Conservation (phyloP, 169 alveolate species). For the Cryptosporidium xiaoi region DNA sequence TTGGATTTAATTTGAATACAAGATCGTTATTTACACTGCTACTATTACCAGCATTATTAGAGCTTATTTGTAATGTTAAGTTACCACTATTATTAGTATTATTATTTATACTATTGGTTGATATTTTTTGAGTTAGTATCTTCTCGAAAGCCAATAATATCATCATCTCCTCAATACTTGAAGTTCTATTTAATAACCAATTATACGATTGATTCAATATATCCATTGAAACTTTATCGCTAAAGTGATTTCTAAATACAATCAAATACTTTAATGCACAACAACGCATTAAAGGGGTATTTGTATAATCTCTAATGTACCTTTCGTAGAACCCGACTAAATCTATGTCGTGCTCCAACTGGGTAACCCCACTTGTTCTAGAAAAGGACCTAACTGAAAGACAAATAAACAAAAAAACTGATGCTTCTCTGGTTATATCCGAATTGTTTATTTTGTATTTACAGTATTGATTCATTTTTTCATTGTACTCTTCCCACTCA, state of each 20-base stretch:
- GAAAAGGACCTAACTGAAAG: slow-evolving; percentile 63
- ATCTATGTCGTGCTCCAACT: slow-evolving; percentile 41
- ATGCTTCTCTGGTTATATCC: slow-evolving; percentile 48
- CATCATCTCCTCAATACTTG: slow-evolving; percentile 68
- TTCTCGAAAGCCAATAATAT: slow-evolving; percentile 52
- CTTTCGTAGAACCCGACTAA: slow-evolving; percentile 58
- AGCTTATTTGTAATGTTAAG: background rate
- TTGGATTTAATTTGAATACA: slow-evolving; percentile 11
- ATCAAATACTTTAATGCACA: slow-evolving; percentile 65
- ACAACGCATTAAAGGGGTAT: slow-evolving; percentile 64
- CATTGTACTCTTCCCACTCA: slow-evolving; percentile 59
- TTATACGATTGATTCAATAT: slow-evolving; percentile 45
- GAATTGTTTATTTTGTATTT: slow-evolving; percentile 36
- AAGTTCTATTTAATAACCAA: slow-evolving; percentile 43
- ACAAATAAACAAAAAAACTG: slow-evolving; percentile 65
- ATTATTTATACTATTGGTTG: background rate
- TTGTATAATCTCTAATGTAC: slow-evolving; percentile 27
- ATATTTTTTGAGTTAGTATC: slow-evolving; percentile 28
- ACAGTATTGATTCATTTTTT: slow-evolving; percentile 1
- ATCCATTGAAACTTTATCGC: slow-evolving; percentile 9
- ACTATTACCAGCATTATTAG: background rate
- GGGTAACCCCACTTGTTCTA: slow-evolving; percentile 42
- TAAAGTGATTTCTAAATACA: slow-evolving; percentile 47
- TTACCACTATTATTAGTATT: background rate
- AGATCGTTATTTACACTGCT: background rate